These are phyloP conservation scores for Willaertia magna DNA, from an alignment of 208 protist genomes.

Conservation along the genomic window DNA sequence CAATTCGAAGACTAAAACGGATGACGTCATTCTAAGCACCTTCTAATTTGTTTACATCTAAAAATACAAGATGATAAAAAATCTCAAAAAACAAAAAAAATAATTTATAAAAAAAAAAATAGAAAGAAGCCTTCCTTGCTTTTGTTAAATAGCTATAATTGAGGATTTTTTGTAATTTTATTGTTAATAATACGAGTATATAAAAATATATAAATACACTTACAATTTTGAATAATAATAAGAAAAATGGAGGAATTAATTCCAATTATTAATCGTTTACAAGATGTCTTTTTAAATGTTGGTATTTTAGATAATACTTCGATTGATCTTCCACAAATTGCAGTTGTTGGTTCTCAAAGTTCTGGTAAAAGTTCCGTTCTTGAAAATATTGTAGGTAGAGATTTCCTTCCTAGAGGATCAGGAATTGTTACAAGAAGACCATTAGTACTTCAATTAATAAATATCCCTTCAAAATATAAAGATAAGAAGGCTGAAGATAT, in stretches of 20 bases:
- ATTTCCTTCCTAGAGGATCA: slow-evolving; percentile 95
- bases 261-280: slow-evolving; percentile 89
- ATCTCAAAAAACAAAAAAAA: not conserved
- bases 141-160: not conserved
- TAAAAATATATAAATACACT: not conserved
- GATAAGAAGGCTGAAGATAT: slow-evolving; percentile 36
- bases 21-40: too few relatives aligned
- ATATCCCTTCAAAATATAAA: slow-evolving; percentile 55
- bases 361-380: slow-evolving; percentile 93
- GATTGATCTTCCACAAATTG: slow-evolving; percentile 95
- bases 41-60: not conserved
- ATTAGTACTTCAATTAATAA: slow-evolving; percentile 92
- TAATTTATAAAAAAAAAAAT: not conserved
- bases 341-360: slow-evolving; percentile 92
- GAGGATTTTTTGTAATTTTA: not conserved
- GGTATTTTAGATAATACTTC: slow-evolving; percentile 62
- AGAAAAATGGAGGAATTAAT: slow-evolving; percentile 85
- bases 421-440: slow-evolving; percentile 98
- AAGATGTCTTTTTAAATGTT: slow-evolving; percentile 78
- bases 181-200: not conserved
- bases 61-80: not conserved
- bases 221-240: not conserved
- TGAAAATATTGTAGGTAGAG: slow-evolving; percentile 96
- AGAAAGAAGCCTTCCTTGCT: not conserved
- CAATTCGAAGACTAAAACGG: too few relatives aligned